Percentiles rank a stretch among this genome's conserved stretches.
Evolutionary conservation across 2,329 filamentous ascomycete species (phyloP).

Genomic region (Fusarium verrucosum): DNA sequence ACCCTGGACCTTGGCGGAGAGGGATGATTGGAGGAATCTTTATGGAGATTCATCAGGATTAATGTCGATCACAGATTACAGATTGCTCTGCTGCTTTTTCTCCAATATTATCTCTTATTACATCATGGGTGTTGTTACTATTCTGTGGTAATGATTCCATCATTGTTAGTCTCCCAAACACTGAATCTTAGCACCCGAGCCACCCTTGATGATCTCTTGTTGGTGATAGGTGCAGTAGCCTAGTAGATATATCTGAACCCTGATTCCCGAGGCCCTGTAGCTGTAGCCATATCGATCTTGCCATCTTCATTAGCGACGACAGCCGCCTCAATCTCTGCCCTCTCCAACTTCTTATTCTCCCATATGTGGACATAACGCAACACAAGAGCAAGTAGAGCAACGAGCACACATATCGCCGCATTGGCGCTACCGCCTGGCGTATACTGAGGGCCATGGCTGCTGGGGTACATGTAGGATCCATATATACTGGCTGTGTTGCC

Average conservation of each 20-base stretch:
- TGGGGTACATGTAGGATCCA: constrained; percentile 58
- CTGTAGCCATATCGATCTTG: not conserved
- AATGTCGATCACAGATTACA: not conserved
- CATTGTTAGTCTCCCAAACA: not conserved
- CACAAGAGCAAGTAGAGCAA: constrained; percentile 61
- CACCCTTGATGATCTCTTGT: not conserved
- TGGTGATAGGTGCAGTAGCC: no score
- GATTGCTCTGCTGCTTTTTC: not conserved
- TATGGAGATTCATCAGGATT: not conserved
- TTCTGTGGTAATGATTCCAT: no score
- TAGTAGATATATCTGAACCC: constrained; percentile 37
- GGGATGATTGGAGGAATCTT: constrained; percentile 5
- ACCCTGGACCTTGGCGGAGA: not conserved
- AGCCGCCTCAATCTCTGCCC: constrained; percentile 48
- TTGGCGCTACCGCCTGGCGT: constrained; percentile 67
- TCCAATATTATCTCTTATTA: not conserved
- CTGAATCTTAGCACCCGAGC: not conserved
- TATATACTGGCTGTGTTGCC: constrained; percentile 67
- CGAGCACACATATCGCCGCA: constrained; percentile 69
- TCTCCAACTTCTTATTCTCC: constrained; percentile 69
- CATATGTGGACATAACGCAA: constrained; percentile 64
- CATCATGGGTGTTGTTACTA: rapidly evolving
- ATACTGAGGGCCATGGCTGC: constrained; percentile 55
- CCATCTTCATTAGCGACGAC: not conserved
- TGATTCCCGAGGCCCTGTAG: not conserved